Evolutionary conservation across 306 rosid genomes (phyloP), one percentile per base, ranked within the genome.

Genomic region (Prunus mongolica): DNA sequence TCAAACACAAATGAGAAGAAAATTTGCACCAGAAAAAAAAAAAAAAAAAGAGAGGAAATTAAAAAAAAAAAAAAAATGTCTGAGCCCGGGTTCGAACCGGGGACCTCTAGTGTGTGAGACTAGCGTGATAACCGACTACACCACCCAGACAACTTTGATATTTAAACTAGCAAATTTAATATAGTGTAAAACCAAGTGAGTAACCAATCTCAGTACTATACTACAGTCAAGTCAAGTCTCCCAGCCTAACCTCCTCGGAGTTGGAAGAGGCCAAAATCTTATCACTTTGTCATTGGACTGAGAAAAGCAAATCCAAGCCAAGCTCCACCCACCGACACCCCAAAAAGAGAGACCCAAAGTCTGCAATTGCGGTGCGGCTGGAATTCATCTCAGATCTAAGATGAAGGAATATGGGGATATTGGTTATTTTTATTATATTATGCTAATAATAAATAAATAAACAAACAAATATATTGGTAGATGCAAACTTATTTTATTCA

Each of bases 61-160:
- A 2, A 3, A 24, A 24, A 24, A 24, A 0, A 10, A 20, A 24
- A 0, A 24, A 0, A 2, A 0, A 58, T 58, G 34, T 58, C 65
- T 58, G 3, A 58, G 65, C 65, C 65, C 65, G 65, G 65, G 34
- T 58, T 58, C 65, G 65, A 58, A 58, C 65, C 34, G 34, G 65
- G 34, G 65, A 24, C 65, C 65, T 58, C 65, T 58, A 58, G 65
- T 58, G 65, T 58, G 65, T 58, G 65, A 58, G 65, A 58, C 65
- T 58, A 58, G 65, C 65, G 65, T 58, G 34, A 58, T 58, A 58
- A 58, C 65, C 65, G 9, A 58, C 65, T 58, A 24, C 65, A 58
- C 65, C 65, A 24, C 65, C 65, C 65, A 58, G 34, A 58, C 65
- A 0, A 15, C 2, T 0, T 24, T 4, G 34, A 34, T 34, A 34